Conservation (phyloP, 371 early-diverging fungal genomes). For the Syncephalastrum sp. region DNA sequence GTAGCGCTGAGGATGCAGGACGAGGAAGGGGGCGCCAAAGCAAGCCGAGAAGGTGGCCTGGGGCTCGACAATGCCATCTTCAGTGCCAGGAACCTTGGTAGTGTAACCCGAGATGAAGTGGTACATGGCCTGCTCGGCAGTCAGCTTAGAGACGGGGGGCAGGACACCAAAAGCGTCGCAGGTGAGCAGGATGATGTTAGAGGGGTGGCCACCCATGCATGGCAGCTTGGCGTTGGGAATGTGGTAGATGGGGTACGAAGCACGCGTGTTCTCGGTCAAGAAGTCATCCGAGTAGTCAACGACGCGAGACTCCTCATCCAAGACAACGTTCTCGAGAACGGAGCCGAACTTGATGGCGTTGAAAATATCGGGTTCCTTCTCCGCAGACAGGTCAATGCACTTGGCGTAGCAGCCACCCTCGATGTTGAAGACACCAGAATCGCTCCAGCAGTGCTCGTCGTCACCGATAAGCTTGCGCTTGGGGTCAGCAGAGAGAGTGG, state of each 20-base stretch:
- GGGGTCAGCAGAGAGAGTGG: constrained; percentile 93
- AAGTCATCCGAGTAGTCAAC: constrained; percentile 80
- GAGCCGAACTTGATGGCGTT: constrained; percentile 87
- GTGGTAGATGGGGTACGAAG: constrained; percentile 93
- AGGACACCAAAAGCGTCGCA: constrained; percentile 97
- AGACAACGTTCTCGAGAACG: constrained; percentile 92
- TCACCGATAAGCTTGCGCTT: constrained; percentile 91
- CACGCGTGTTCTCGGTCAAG: constrained; percentile 94
- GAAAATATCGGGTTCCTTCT: constrained; percentile 97
- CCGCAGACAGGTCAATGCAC: constrained; percentile 86
- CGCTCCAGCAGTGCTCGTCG: constrained; percentile 97
- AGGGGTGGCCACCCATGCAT: constrained; percentile 89
- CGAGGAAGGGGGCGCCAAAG: constrained; percentile 95
- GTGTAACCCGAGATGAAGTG: constrained; percentile 93
- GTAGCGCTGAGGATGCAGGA: constrained; percentile 94
- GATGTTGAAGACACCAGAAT: constrained; percentile 93
- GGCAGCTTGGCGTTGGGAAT: constrained; percentile 95
- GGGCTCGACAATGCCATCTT: constrained; percentile 92
- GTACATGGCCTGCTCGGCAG: constrained; percentile 90
- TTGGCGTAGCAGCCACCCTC: constrained; percentile 99
- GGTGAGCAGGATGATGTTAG: constrained; percentile 92
- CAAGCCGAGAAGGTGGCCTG: constrained; percentile 93
- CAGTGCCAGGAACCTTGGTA: constrained; percentile 93
- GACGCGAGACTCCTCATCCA: constrained; percentile 72
- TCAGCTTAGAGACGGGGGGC: constrained; percentile 91